A percentile compares a stretch with the other conserved stretches of the same genome.
Conservation (phyloP, 371 early-diverging fungal species). For the Catenaria anguillulae region DNA sequence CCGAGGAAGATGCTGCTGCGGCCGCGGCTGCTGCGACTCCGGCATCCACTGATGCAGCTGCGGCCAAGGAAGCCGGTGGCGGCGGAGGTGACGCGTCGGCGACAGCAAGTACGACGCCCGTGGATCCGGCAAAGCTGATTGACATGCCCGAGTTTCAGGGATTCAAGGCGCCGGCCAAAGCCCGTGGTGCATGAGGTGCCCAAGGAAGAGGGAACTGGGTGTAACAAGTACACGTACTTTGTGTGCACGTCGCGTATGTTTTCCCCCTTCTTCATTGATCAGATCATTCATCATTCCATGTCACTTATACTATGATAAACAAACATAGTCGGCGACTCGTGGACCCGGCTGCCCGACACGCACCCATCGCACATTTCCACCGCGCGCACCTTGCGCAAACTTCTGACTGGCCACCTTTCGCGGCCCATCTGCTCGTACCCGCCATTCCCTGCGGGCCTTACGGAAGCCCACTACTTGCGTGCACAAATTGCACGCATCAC, state of each 20-base stretch:
- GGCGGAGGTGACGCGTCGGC: no score
- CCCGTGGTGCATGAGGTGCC: background rate
- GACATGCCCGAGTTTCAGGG: slow-evolving; percentile 3
- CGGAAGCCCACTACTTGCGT: slow-evolving; percentile 36
- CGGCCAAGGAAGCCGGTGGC: no score
- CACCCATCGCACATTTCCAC: slow-evolving; percentile 29
- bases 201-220: slow-evolving; percentile 25
- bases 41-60: no score
- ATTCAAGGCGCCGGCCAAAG: slow-evolving; percentile 9
- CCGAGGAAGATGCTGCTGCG: no score
- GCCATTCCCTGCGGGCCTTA: slow-evolving; percentile 24
- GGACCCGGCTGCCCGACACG: slow-evolving; percentile 34
- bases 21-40: no score
- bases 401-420: slow-evolving; percentile 30
- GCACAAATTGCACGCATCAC: slow-evolving; percentile 40
- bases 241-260: slow-evolving; percentile 23
- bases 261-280: no score
- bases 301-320: no score
- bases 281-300: background rate
- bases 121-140: no score
- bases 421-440: slow-evolving; percentile 29
- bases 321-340: slow-evolving; percentile 18
- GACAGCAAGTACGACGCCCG: no score
- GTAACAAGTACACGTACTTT: slow-evolving; percentile 38
- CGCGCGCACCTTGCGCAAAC: slow-evolving; percentile 26